Conservation (phyloP, 208 protist genomes). For the Leishmania arabica region DNA sequence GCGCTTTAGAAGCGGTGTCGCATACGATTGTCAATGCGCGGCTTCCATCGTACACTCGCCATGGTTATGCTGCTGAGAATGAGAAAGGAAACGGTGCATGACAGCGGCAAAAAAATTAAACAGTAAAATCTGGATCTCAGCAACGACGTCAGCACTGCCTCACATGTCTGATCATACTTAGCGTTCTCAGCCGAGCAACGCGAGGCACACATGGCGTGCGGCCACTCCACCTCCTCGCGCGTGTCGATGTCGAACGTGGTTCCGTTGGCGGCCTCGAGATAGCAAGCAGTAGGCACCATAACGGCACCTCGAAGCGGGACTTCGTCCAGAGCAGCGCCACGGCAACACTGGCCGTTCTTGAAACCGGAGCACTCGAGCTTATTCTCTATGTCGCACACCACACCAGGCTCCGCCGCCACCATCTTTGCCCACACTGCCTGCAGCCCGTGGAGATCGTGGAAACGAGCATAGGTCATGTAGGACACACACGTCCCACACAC, state of each 20-base stretch:
- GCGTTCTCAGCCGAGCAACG: conserved; percentile 25
- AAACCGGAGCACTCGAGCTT: conserved; percentile 54
- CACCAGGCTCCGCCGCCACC: conserved; percentile 16
- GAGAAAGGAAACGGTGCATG: conserved; percentile 7
- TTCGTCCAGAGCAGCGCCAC: conserved; percentile 19
- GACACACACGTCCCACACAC: conserved; percentile 20
- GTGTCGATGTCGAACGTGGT: conserved; percentile 42
- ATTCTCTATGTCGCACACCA: conserved; percentile 43
- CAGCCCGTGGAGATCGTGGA: conserved; percentile 12
- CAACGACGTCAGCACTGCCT: conserved; percentile 14
- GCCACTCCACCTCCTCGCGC: conserved; percentile 33
- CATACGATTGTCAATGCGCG: conserved; percentile 10
- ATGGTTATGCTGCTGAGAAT: conserved; percentile 7
- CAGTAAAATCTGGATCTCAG: conserved; percentile 12
- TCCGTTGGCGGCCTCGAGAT: conserved; percentile 33
- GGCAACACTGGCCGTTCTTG: conserved; percentile 41
- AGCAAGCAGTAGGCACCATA: conserved; percentile 27
- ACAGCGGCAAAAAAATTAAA: background rate
- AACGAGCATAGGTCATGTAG: conserved; percentile 2
- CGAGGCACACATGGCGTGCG: conserved; percentile 26
- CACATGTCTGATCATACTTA: conserved; percentile 14
- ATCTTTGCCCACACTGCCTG: conserved; percentile 24
- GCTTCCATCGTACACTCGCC: conserved; percentile 12
- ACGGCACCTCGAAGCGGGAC: too few relatives aligned
- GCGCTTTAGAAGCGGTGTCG: conserved; percentile 18